A percentile compares a stretch with the other conserved stretches of the same genome.
phyloP scores from a whole-genome alignment of 345 rosid genomes.

The Hevea brasiliensis region DNA sequence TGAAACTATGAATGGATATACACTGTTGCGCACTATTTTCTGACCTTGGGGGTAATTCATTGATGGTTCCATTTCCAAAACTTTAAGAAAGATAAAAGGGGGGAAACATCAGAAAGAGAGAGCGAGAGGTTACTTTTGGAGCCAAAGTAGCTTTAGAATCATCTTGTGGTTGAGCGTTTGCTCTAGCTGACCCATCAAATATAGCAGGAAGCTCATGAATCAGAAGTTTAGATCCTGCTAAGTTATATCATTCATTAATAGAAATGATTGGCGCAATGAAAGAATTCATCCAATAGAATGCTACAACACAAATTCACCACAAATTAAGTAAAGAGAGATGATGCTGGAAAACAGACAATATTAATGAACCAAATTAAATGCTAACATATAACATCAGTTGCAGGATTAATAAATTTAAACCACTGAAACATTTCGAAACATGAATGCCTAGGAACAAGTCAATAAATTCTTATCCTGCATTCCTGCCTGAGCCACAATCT shows the following conservation, averaged over 20 bases:
- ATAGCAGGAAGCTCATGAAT: slow-evolving; percentile 69
- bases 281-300: neutral
- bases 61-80: neutral
- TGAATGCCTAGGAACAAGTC: neutral
- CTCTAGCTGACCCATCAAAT: slow-evolving; percentile 71
- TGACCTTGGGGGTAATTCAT: neutral
- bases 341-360: neutral
- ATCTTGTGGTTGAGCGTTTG: slow-evolving; percentile 80
- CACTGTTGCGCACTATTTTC: neutral
- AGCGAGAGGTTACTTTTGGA: slow-evolving; percentile 58
- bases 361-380: neutral
- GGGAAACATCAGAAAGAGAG: neutral
- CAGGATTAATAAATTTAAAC: neutral
- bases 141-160: slow-evolving; percentile 83
- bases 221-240: slow-evolving; percentile 81
- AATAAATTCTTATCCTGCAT: neutral
- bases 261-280: neutral
- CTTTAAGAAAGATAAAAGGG: neutral
- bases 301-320: neutral
- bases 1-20: neutral
- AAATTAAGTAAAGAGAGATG: neutral
- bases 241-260: slow-evolving; percentile 9
- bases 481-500: neutral
- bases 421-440: neutral
- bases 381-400: neutral